Percentiles rank a stretch among this genome's conserved stretches.
phyloP scores from a whole-genome alignment of 148 eudicot genomes.

The Spergularia bocconei region DNA sequence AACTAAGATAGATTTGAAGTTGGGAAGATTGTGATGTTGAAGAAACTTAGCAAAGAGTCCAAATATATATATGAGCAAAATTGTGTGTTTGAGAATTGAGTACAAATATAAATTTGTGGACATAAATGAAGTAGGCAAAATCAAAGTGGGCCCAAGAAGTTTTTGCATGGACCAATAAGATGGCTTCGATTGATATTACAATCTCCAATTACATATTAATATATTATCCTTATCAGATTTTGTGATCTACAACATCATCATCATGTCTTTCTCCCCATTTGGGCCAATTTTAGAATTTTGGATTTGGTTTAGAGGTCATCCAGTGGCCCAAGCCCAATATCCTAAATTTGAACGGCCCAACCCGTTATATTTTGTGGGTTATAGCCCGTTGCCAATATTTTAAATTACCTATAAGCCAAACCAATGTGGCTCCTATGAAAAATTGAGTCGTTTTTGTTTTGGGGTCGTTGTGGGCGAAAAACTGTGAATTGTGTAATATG shows the following conservation, averaged over 20 bases:
- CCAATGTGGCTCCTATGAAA: too few relatives aligned
- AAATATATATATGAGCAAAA: constrained; percentile 13
- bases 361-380: too few relatives aligned
- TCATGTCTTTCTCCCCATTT: too few relatives aligned
- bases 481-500: too few relatives aligned
- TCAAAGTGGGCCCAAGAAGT: constrained; percentile 36
- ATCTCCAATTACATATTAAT: constrained; percentile 51
- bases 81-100: constrained; percentile 24
- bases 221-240: constrained; percentile 59
- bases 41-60: not conserved
- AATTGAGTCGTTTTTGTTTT: too few relatives aligned
- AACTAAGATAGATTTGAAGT: not conserved
- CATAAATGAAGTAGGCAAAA: constrained; percentile 21
- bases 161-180: constrained; percentile 52
- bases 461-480: too few relatives aligned
- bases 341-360: too few relatives aligned
- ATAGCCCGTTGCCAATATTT: too few relatives aligned
- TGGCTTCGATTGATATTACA: constrained; percentile 45
- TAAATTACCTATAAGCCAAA: too few relatives aligned
- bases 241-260: not conserved
- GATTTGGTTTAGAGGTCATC: too few relatives aligned
- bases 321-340: too few relatives aligned
- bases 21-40: constrained; percentile 12
- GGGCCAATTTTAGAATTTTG: too few relatives aligned
- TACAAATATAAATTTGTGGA: constrained; percentile 33